Conservation (phyloP, 306 rosid species). For the Quillaja saponaria region DNA sequence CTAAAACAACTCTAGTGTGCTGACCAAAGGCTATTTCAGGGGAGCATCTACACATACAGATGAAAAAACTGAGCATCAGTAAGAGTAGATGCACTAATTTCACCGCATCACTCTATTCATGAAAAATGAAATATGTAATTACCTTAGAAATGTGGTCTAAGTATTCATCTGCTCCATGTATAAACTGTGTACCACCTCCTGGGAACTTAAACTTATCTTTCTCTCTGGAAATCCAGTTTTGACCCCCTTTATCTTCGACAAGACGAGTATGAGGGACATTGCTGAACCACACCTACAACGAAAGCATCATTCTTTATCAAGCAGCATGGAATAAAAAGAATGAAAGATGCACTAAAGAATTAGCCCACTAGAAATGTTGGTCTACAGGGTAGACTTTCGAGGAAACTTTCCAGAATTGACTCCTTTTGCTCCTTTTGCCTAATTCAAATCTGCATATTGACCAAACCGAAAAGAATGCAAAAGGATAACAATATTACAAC, state of each 20-base stretch:
- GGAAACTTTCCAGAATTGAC: not conserved
- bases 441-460: not conserved
- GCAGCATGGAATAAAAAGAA: not conserved
- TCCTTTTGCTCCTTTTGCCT: not conserved
- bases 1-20: slow-evolving; percentile 75
- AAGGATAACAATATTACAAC: not conserved
- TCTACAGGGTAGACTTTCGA: not conserved
- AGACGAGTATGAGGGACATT: slow-evolving; percentile 95
- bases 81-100: not conserved
- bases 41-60: slow-evolving; percentile 56
- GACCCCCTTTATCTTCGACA: slow-evolving; percentile 96
- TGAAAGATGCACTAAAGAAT: not conserved
- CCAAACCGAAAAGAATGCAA: not conserved
- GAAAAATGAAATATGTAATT: slow-evolving; percentile 3
- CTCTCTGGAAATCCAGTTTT: slow-evolving; percentile 76
- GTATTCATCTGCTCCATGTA: slow-evolving; percentile 91
- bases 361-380: not conserved
- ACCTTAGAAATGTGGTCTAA: slow-evolving; percentile 86
- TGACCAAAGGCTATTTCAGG: slow-evolving; percentile 86
- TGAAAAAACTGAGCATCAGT: slow-evolving; percentile 34
- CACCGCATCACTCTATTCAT: slow-evolving; percentile 3
- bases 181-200: slow-evolving; percentile 97
- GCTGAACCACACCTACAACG: slow-evolving; percentile 74
- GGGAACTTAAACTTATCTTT: slow-evolving; percentile 84
- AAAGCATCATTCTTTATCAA: not conserved